Base-by-base conservation (phyloP, 2,329 filamentous ascomycete genomes). In the Trichoderma cornu-damae region DNA sequence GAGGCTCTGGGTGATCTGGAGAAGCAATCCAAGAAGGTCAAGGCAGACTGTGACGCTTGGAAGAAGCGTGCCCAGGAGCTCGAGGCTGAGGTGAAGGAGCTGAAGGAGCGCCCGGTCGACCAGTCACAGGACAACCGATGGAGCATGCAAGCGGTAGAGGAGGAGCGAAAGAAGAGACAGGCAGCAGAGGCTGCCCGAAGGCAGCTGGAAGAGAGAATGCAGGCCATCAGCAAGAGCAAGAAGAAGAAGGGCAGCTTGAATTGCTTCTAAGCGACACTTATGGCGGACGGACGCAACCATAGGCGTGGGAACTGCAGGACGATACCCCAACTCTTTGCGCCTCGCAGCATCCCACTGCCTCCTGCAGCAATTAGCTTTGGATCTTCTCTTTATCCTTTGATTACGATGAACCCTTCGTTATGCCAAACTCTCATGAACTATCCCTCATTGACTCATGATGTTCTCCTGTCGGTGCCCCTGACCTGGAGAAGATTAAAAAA, bases 171-270 rank as follows among this genome's bases (percentile, higher is more conserved):
- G 77, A 95, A 96, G 76, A 82, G 94, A 60, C 82, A 90, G 62
- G 89, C 93, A 61, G 92, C 95, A 34, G 94, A 99, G 77, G 85
- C 88, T 63, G 94, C 94, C 42, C 82, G 89, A 54, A 89, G 88
- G 37, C 89, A 96, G 67, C 82, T 99, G 24, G 93, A 99, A 75
- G 90, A 96, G 77, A 84, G 93, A 57, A 99, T 99, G 86, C 91
- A 93, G 68, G 87, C 89, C 59, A 87, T 94, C 71, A 92, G 87
- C 74, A 84, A 82, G 69, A 87, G 89, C 77, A 94, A 95, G 79
- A 96, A 93, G 82, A 92, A 95, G 83, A 96, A 96, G 82, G 85
- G 88, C 67, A 92, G 88, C 64, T 81, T 99, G 73, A 97, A 96
- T 78, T 99, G 94, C 82, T 99, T 99, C 79, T 96, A 90, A 55